These are phyloP conservation scores for Lanmaoa rubissima DNA, from an alignment of 768 basidiomycete genomes.

Conservation along the genomic window DNA sequence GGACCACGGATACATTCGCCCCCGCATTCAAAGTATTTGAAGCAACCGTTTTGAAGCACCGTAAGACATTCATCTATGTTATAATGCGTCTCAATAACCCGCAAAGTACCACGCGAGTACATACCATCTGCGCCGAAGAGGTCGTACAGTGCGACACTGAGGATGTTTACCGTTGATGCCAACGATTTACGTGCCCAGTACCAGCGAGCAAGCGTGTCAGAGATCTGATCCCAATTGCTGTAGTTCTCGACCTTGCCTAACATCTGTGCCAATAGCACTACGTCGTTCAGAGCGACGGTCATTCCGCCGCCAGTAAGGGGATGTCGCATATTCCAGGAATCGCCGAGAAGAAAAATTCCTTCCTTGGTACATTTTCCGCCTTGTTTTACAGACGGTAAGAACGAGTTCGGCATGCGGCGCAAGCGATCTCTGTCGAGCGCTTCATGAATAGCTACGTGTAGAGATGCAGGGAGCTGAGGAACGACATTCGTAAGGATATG, in stretches of 20 bases:
- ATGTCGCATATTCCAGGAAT: slow-evolving; percentile 99
- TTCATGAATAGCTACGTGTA: slow-evolving; percentile 61
- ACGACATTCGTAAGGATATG: slow-evolving; percentile 73
- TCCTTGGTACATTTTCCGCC: slow-evolving; percentile 46
- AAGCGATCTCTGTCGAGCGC: slow-evolving; percentile 81
- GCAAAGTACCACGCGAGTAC: slow-evolving; percentile 28
- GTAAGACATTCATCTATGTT: slow-evolving; percentile 56
- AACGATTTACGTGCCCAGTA: slow-evolving; percentile 85
- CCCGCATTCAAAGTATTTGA: slow-evolving; percentile 95
- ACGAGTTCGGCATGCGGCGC: slow-evolving; percentile 93
- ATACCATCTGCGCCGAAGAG: slow-evolving; percentile 90
- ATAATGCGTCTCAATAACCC: slow-evolving; percentile 1
- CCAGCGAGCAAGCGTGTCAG: slow-evolving; percentile 63
- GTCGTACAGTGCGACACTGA: slow-evolving; percentile 92
- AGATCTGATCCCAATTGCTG: slow-evolving; percentile 51
- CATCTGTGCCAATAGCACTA: slow-evolving; percentile 66
- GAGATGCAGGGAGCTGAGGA: slow-evolving; percentile 74
- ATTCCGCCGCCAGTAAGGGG: slow-evolving; percentile 98
- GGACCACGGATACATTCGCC: slow-evolving; percentile 88
- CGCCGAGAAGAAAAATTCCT: slow-evolving; percentile 84
- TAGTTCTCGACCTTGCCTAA: slow-evolving; percentile 46
- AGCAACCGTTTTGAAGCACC: slow-evolving; percentile 80
- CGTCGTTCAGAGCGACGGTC: slow-evolving; percentile 92
- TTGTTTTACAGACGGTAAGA: slow-evolving; percentile 80
- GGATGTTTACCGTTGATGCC: slow-evolving; percentile 84